Base-by-base conservation (phyloP, 164 flowering plant genomes). In the Dillenia turbinata region DNA sequence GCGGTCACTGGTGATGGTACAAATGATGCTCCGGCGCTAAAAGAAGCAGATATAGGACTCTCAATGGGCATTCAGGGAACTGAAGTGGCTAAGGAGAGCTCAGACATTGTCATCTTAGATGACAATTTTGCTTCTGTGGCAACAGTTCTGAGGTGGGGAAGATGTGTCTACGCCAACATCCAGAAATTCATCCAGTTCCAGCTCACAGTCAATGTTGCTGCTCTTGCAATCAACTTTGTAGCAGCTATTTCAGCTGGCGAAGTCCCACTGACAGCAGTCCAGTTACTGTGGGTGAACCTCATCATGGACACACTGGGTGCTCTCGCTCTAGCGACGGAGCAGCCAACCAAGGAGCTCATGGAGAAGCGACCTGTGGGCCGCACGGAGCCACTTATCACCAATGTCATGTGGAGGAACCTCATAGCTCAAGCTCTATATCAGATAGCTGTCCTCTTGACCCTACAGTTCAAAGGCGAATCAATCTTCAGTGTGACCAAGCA, bases 121-220 rank as follows among this genome's bases (percentile, higher is more conserved):
- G 88, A 82, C 52, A 84, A 86, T 47, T 86, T 84, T 40, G 69
- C 83, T 10, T 72, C 87, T 0, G 77, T 84, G 9, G 85, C 71
- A 8, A 81, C 74, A 1, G 86, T 83, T 33, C 49, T 81, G 46
- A 71, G 57, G 58, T 83, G 86, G 88, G 86, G 88, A 33, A 70
- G 90, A 58, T 83, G 84, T 40, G 86, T 84, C 10, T 86, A 86
- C 54, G 71, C 48, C 68, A 84, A 87, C 73, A 85, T 85, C 12
- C 90, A 87, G 63, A 87, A 87, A 44, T 87, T 85, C 72, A 83
- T 87, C 40, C 90, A 85, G 63, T 87, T 87, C 58, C 93, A 85
- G 71, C 82, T 87, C 16, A 83, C 94, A 0, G 82, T 79, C 9
- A 85, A 83, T 59, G 78, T 82, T 9, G 87, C 84, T 8, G 86